Conservation (phyloP, 73 alveolate genomes). For the Uronychia binucleata region DNA sequence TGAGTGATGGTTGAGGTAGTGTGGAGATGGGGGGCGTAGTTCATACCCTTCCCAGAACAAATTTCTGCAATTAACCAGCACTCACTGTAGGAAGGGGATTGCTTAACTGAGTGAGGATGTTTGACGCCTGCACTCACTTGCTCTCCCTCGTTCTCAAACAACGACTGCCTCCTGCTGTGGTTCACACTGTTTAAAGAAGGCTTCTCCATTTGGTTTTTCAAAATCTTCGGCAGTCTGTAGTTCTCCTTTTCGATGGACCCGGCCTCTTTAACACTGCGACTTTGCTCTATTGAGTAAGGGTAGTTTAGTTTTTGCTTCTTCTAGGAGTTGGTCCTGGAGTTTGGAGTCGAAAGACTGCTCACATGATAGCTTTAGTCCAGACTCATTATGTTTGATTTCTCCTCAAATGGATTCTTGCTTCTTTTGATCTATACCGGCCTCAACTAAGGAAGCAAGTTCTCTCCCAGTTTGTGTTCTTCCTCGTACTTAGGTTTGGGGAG, state of each 20-base stretch:
- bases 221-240: background rate
- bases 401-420: background rate
- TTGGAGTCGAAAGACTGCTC: background rate
- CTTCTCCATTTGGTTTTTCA: background rate
- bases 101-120: background rate
- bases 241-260: background rate
- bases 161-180: background rate
- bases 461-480: background rate
- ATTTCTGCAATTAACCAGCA: no score
- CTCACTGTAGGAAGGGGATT: background rate
- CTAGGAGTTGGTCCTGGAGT: background rate
- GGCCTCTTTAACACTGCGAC: background rate
- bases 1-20: no score
- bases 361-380: background rate
- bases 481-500: conserved; percentile 32
- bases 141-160: background rate
- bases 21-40: no score
- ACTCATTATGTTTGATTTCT: background rate
- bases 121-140: background rate
- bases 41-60: no score
- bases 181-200: background rate
- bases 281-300: background rate
- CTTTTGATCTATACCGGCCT: background rate
- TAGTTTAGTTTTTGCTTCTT: background rate
- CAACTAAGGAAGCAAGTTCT: background rate